Evolutionary conservation across 2,329 filamentous ascomycete species (phyloP), one percentile per base, ranked within the genome.

Genomic region (Penicillium aurantiogriseum): DNA sequence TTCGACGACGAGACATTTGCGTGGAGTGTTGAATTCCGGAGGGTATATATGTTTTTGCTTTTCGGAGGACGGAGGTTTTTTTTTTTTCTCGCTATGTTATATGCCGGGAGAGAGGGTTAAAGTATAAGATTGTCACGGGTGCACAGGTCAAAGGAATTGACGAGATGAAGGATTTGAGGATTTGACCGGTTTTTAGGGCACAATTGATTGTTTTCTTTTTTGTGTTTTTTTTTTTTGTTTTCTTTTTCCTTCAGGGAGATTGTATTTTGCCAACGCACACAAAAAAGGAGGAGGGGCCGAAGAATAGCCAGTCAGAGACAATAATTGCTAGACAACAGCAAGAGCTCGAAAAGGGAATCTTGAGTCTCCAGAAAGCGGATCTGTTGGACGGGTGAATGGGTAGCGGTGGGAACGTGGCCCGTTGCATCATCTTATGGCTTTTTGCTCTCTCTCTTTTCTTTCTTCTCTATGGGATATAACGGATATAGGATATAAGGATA

Each of bases 1-100:
- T 66, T 65, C 71, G 67, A 47, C 72, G 73, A 64, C 71, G 72
- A 67, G 73, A 72, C 73, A 75, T 52, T 27, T 39, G 23, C 19
- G 23, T 31, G 17, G 17, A 27, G 68, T 47, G 51, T 58, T 21
- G 33, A 44, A 44, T 19, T 15, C 21, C 49, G 54, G 49, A 53
- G 49, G 54, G 43, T 56, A 56, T 56, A 42, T 53, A 10, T 35
- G 31, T 17, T 17, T 33, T 15, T 33, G 31, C 31, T 21, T 23
- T 23, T 51, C 23, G 38, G 39, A 27, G 29, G 29, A 40, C 33
- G 51, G 27, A 3, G 33, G 27, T 29, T 27, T 27, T 27, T 33
- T 33, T 31, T 33, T 21, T 4, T 29, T 42, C 51, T 43, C 49
- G 51, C 45, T 40, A 56, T 65, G 48, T 56, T 56, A 60, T 64